Base-by-base conservation (phyloP, 352 stramenopile species). In the Phytophthora citrophthora region DNA sequence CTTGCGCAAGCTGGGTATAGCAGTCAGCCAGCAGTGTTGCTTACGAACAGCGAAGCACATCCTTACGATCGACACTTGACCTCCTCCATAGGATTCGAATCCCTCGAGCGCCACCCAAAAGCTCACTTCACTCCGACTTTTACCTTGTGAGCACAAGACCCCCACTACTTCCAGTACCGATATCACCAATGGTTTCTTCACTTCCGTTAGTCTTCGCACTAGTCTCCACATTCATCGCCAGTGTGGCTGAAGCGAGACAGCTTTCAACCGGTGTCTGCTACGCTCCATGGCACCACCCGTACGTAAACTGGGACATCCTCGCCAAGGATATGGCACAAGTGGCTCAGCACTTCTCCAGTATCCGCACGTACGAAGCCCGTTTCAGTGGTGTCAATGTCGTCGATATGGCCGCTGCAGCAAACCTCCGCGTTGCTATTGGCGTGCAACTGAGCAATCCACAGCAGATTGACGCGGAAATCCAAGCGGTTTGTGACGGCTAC, bases 361-460 rank as follows among this genome's bases (percentile, higher is more conserved):
- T 91, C 18, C 79, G 82, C 48, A 89, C 82, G 18, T 91, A 79
- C 68, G 75, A 88, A 59, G 74, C 80, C 24, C 70, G 74, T 34
- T 81, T 88, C 40, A 70, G 46, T 47, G 64, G 68, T 32, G 45
- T 77, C 10, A 89, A 88, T 58, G 72, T 74, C n/a, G 68, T 87
- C 20, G 51, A 79, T 13, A 63, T 70, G 18, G 80, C 75, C 4
- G 61, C 72, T 15, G 51, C 51, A 18, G 73, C 70, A 15, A 78
- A 74, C 7, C 20, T 91, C 34, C 77, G 79, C 51, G 45, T 90
- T 44, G 77, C 81, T 5, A 72, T 86, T 12, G 83, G 83, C 38
- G 77, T 92, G 43, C 75, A 88, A 57, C 65, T 88, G 10, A 49
- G 65, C 7, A 72, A 90, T 48, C 18, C 54, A 10, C 40, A 20